Evolutionary conservation across 352 stramenopile genomes (phyloP), one percentile per base, ranked within the genome.

Genomic region (Phytophthora tubulina): DNA sequence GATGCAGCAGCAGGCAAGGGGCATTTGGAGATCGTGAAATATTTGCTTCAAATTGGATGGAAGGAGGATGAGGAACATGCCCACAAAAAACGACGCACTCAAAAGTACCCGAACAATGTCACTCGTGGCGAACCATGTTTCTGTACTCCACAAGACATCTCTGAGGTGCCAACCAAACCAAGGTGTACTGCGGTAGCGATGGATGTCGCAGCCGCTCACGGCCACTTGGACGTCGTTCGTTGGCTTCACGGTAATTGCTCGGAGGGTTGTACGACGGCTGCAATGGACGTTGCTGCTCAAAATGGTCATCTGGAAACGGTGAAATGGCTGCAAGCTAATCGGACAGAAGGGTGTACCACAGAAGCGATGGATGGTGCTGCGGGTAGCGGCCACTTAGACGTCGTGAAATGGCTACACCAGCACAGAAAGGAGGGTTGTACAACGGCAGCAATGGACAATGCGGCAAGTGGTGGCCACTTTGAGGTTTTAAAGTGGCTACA

Each of bases 11-110:
- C 64, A 57, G 38, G 10, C 11, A 67, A 62, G 6, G 64, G 64
- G 4, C 64, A 72, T 38, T 50, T 72, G 21, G 48, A 60, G 31
- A 53, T 72, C 14, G 48, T 67, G 30, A 55, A 67, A 30, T 72
- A 51, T 50, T 55, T 72, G 13, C 31, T 66, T 56, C 15, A 72
- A 46, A 35, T 67, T 33, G 56, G 27, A 36, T 11, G 41, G 6
- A 27, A 46, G 21, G 41, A 17, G 9, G 50, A 45, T 13, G 32
- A 42, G 9, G 17, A 14, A 49, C 61, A 10, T 6, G 6, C 30
- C 27, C 36, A 36, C 27, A 71, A 71, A 17, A 33, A 46, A 41
- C 35, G 21, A 9, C 54, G 45, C 14, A 54, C 6, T 30, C 5
- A 21, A 36, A 36, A 15, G 6, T 39, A 38, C 17, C 13, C 2